Percentiles rank a stretch among this genome's conserved stretches.
These are phyloP conservation scores for Kodamaea hsintzibuensis DNA, from an alignment of 805 yeast genomes.

Conservation along the genomic window DNA sequence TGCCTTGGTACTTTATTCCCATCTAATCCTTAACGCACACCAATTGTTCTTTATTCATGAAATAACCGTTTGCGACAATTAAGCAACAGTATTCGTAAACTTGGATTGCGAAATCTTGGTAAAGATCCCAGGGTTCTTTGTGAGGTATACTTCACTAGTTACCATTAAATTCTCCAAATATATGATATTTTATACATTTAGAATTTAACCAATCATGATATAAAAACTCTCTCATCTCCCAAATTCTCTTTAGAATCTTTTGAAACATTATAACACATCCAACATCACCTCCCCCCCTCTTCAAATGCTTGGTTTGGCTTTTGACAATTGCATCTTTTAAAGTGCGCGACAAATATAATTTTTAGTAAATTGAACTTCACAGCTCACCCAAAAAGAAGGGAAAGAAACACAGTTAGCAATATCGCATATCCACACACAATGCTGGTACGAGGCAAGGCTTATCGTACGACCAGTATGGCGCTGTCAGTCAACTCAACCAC, in stretches of 20 bases:
- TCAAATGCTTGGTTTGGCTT: background rate
- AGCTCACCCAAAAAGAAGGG: background rate
- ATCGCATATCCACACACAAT: slow-evolving; percentile 1
- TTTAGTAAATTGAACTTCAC: background rate
- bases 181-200: too few relatives aligned
- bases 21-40: too few relatives aligned
- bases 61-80: background rate
- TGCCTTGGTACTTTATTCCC: too few relatives aligned
- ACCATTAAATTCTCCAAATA: too few relatives aligned
- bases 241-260: too few relatives aligned
- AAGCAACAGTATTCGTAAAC: background rate
- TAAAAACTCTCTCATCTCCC: too few relatives aligned
- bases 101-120: background rate
- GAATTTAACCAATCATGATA: too few relatives aligned
- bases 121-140: too few relatives aligned
- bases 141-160: too few relatives aligned
- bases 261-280: too few relatives aligned
- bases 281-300: too few relatives aligned
- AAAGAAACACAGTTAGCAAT: background rate
- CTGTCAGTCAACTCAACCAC: slow-evolving; percentile 7
- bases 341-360: background rate
- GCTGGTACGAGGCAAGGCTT: slow-evolving; percentile 8
- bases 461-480: slow-evolving; percentile 8
- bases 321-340: background rate
- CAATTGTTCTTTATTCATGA: background rate